Conservation (phyloP, 176 grass and related monocot genomes). For the Eragrostis curvula region DNA sequence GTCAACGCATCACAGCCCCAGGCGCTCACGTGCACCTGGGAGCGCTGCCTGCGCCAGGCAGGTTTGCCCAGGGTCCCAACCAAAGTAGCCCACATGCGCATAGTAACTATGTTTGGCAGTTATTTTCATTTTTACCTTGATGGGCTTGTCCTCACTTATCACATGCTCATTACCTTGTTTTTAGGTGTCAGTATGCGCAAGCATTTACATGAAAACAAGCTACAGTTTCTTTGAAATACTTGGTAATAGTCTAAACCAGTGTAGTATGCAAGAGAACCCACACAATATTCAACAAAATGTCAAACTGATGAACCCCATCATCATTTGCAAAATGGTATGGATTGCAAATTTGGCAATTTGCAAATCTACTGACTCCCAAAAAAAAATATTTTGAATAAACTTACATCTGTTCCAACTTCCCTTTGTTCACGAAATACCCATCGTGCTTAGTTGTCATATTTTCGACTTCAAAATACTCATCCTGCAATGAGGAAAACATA, state of each 20-base stretch:
- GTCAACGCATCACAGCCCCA: no score
- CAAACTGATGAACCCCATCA: constrained; percentile 14
- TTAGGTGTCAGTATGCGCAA: constrained; percentile 11
- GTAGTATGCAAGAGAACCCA: neutral
- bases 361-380: constrained; percentile 15
- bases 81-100: no score
- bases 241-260: neutral
- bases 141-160: neutral
- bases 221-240: neutral
- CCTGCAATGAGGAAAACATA: constrained; percentile 59
- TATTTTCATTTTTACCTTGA: constrained; percentile 8
- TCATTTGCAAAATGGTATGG: neutral
- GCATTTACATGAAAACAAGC: neutral
- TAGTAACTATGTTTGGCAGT: constrained; percentile 9
- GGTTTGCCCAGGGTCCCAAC: no score
- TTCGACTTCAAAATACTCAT: constrained; percentile 99
- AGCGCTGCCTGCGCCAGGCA: no score
- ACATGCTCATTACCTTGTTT: neutral
- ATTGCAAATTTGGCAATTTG: constrained; percentile 21
- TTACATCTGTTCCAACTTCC: constrained; percentile 97
- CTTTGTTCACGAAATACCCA: constrained; percentile 99
- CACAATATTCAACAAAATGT: neutral
- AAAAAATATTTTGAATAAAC: constrained; percentile 45
- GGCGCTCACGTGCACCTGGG: no score
- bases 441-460: constrained; percentile 96